Base-by-base conservation (phyloP, 345 rosid species). In the Sapria himalayana region DNA sequence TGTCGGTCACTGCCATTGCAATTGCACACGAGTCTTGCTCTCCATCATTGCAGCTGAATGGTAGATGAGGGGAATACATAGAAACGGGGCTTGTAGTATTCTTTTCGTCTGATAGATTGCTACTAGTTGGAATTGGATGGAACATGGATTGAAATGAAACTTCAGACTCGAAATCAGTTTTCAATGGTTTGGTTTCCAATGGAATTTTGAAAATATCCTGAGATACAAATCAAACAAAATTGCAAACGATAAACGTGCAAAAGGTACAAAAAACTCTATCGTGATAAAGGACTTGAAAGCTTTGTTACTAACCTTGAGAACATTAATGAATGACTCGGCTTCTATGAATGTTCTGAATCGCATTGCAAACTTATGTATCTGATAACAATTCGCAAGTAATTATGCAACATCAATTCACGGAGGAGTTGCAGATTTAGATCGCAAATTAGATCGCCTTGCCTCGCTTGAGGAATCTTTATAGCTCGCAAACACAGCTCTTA, bases 301-400 rank as follows among this genome's bases (percentile, higher is more conserved):
- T 41, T 20, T 8, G 25, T 41, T 11, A 41, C 22, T 34, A 24
- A 81, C 97, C 75, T 70, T 64, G 58, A 86, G 51, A 45, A 58
- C 45, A 48, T 48, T 55, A 7, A 64, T 60, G 57, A 85, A 81
- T 50, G 50, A 32, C 58, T 60, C 72, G 1, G 73, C 70, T 46
- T 70, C 86, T 60, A 45, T 43, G 63, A 31, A 40, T 11, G 73
- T 64, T 22, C 60, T 42, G 59, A 86, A 86, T 41, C 73, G 67
- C 44, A 78, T 17, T 27, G 81, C 89, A 39, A 81, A 86, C 60
- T 86, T 81, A 58, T 86, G 92, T 46, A 78, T 56, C 92, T 86
- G 92, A 42, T 63, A 58, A 43, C 24, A 33, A 50, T 19, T 25
- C 17, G 52, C 51, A 50, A 11, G 4, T n/a, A 17, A 22, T 11